phyloP scores from a whole-genome alignment of 2,329 filamentous ascomycete species.

The Aspergillus sp. region DNA sequence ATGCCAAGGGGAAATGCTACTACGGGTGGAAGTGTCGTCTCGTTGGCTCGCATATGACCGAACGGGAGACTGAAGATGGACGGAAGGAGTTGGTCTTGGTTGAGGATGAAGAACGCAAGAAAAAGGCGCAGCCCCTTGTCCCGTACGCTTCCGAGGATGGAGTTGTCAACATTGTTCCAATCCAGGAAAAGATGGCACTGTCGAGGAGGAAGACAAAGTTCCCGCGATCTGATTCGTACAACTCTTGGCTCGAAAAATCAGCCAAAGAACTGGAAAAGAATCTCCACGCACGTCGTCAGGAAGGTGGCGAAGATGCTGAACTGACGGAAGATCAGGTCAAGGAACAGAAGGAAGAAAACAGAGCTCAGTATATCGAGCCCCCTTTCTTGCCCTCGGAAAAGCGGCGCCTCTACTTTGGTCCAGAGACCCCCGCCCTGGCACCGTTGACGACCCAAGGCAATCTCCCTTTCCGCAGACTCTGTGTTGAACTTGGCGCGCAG shows the following conservation, averaged over 20 bases:
- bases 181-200: conserved; percentile 67
- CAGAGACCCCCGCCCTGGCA: conserved; percentile 88
- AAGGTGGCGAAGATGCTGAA: conserved; percentile 27
- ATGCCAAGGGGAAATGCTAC: conserved; percentile 68
- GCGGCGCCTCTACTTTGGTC: conserved; percentile 85
- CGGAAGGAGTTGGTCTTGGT: conserved; percentile 74
- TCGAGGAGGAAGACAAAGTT: conserved; percentile 67
- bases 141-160: conserved; percentile 48
- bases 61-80: conserved; percentile 72
- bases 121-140: conserved; percentile 27
- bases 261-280: conserved; percentile 45
- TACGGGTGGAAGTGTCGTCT: conserved; percentile 95
- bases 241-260: conserved; percentile 71
- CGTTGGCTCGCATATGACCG: conserved; percentile 77
- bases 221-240: conserved; percentile 69
- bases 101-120: conserved; percentile 49
- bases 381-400: conserved; percentile 92
- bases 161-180: conserved; percentile 69
- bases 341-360: conserved; percentile 59
- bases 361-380: conserved; percentile 77
- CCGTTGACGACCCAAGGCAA: conserved; percentile 96
- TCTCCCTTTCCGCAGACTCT: conserved; percentile 86
- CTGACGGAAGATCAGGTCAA: conserved; percentile 28
- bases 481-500: conserved; percentile 81
- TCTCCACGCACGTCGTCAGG: conserved; percentile 41